A percentile compares a stretch with the other conserved stretches of the same genome.
Conservation (phyloP, 306 rosid species). For the Sicyos baderoa region DNA sequence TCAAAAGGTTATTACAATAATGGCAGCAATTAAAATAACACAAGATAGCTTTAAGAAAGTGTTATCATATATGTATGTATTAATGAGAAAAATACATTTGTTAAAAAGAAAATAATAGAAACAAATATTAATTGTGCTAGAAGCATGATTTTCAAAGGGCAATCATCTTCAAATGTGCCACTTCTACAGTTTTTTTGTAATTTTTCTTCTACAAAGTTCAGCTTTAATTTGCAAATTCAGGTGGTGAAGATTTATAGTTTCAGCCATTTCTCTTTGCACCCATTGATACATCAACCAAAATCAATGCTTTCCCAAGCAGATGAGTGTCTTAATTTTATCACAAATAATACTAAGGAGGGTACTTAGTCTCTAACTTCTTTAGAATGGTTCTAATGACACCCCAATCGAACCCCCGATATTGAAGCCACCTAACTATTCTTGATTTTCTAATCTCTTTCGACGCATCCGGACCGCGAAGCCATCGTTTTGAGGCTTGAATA, state of each 20-base stretch:
- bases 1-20: too few relatives aligned
- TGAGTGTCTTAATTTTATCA: not conserved
- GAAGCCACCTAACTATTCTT: conserved; percentile 73
- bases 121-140: not conserved
- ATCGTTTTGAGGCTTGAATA: conserved; percentile 75
- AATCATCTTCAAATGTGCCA: not conserved
- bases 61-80: too few relatives aligned
- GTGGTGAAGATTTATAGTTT: not conserved
- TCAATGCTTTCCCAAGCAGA: not conserved
- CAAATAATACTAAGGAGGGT: conserved; percentile 29
- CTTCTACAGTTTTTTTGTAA: not conserved
- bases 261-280: conserved; percentile 1
- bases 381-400: conserved; percentile 45
- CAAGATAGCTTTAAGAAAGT: too few relatives aligned
- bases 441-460: conserved; percentile 63
- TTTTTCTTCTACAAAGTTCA: not conserved
- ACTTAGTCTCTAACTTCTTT: conserved; percentile 48
- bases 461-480: conserved; percentile 53
- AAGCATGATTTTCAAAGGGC: not conserved
- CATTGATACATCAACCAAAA: not conserved
- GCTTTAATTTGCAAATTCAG: not conserved
- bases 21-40: too few relatives aligned
- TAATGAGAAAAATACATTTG: too few relatives aligned
- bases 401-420: conserved; percentile 73
- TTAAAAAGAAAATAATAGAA: too few relatives aligned